These are phyloP conservation scores for Pseudocercospora vitis DNA, from an alignment of 2,329 filamentous ascomycete species.

Conservation along the genomic window DNA sequence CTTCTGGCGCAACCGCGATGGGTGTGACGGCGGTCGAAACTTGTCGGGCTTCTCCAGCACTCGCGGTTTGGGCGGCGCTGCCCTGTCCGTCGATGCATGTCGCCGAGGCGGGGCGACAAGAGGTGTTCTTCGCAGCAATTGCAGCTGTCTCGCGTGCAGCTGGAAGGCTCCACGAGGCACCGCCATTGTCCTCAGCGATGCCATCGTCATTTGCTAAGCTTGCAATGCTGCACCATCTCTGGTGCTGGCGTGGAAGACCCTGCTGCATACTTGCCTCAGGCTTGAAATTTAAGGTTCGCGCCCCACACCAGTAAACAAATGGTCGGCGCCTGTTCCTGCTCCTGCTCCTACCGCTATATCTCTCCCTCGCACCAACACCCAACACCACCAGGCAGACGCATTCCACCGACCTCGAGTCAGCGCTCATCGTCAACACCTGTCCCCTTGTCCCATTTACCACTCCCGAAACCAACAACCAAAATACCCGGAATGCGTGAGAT, in stretches of 20 bases:
- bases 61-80: conserved; percentile 56
- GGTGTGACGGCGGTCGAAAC: conserved; percentile 91
- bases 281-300: conserved; percentile 3
- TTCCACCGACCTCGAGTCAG: conserved; percentile 19
- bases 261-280: conserved; percentile 9
- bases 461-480: conserved; percentile 32
- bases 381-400: conserved; percentile 2
- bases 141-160: conserved; percentile 32
- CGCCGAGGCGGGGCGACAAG: conserved; percentile 21
- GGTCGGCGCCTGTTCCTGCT: not conserved
- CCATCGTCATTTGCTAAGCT: conserved; percentile 2
- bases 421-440: not conserved
- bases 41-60: conserved; percentile 82
- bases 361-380: conserved; percentile 8
- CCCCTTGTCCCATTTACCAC: conserved; percentile 17
- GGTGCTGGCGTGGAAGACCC: not conserved
- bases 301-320: conserved; percentile 1
- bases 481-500: conserved; percentile 65
- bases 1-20: conserved; percentile 62
- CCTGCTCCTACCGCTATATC: conserved; percentile 8
- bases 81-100: conserved; percentile 36
- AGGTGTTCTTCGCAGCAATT: conserved; percentile 14
- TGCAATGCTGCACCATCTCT: not conserved
- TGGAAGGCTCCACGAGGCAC: conserved; percentile 27
- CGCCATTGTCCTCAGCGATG: conserved; percentile 11